Evolutionary conservation across 176 grass and related monocot species (phyloP), one percentile per base, ranked within the genome.

Genomic region (Secale cereale): DNA sequence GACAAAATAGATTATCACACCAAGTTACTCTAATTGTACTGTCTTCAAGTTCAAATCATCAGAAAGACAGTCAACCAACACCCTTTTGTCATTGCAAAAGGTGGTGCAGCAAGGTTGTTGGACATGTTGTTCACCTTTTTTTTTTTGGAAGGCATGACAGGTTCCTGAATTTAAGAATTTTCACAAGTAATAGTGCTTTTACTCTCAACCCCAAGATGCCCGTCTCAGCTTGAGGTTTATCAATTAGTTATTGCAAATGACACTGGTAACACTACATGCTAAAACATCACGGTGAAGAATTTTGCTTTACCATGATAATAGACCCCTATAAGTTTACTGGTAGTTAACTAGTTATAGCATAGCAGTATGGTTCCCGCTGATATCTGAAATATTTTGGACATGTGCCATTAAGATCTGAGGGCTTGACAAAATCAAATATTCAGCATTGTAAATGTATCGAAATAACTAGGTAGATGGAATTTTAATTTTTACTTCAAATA

Each of bases 201-300:
- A 20, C 22, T 7, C 28, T 35, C 13, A 76, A 3, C 29, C 8
- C 12, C 39, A 50, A 43, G 23, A 63, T 52, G 19, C 11, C 12
- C 17, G 62, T 82, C 27, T 43, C 17, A 64, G 40, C 4, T 85
- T 85, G 52, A 80, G 23, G 56, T 78, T 78, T 78, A 37, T 75
- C 40, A 79, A 59, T 60, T 16, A 69, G 45, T 45, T 66, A 22
- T 29, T 19, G 59, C 50, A 35, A 46, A 66, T 62, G n/a, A 43
- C 23, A 40, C 8, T 22, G 45, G 37, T 65, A 10, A 52, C 12
- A 32, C 17, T 59, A 28, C 48, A 22, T 80, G 37, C 60, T 48
- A 14, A 43, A 25, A 29, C 7, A 41, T 19, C 28, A 2, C 13
- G 74, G 29, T 45, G 3, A 56, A 32, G 16, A 31, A 62, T 74